Base-by-base conservation (phyloP, 139 green algal genomes). In the Nannochloris sp. region DNA sequence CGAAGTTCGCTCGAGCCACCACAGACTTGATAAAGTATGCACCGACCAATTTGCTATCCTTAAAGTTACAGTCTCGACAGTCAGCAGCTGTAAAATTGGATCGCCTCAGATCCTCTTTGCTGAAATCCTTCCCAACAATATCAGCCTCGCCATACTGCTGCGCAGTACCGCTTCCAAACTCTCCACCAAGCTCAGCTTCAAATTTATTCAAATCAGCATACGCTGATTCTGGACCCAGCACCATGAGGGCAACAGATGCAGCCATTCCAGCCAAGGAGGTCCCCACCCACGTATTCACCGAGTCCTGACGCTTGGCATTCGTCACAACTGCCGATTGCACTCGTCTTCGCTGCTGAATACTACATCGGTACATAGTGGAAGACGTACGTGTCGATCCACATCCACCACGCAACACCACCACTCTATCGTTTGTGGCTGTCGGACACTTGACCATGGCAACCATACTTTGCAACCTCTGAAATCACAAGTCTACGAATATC, bases 81-180 rank as follows among this genome's bases (percentile, higher is more conserved):
- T 87, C 72, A 10, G 86, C 87, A 5, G 83, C 76, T 16, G 89
- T 96, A 79, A 96, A 96, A 75, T 96, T 96, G 11, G 72, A 84
- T 11, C 89, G 74, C 24, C 84, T 72, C 40, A 95, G 68, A 60
- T 95, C 82, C 76, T 90, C 70, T 43, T 19, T 43, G 37, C 6
- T 31, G 40, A 93, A 89, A 44, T 90, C 74, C 15, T 69, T 69
- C 10, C 76, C 81, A 37, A 81, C 74, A 1, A 89, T 49, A 9
- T 88, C 74, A 19, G 83, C 84, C 48, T 89, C 83, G 37, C 84
- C 88, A 61, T 79, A 92, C 64, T 95, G 87, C 61, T 62, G 48
- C 1, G 86, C 80, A 2, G 81, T 83, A 16, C 86, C 86, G 4
- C 75, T 71, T 29, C 75, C 78, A 62, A 95, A 95, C 75, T 92